Evolutionary conservation across 116 monocot genomes (phyloP), one percentile per base, ranked within the genome.

Genomic region (Papilionanthe hybrid): DNA sequence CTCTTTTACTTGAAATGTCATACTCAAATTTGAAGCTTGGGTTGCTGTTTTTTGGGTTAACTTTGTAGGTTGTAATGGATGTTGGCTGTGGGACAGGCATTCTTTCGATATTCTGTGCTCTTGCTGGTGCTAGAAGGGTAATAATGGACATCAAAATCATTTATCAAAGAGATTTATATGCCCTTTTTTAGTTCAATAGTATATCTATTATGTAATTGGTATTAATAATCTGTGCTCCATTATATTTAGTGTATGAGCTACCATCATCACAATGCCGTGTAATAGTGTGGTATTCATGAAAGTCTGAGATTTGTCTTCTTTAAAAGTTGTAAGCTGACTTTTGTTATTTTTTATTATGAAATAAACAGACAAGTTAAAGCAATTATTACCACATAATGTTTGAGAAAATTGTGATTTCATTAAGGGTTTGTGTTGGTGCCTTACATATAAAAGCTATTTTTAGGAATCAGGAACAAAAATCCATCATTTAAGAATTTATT

Each of bases 51-150:
- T 17, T 19, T 57, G 55, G 30, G 57, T 29, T 65, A 77, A 79
- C 13, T 84, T 68, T 80, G 25, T 80, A 97, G 97, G 91, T 97
- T 86, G 97, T 97, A 17, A 81, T 97, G 79, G 97, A 97, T 91
- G 97, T 97, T 75, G 97, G 97, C 63, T 94, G 94, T 82, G 97
- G 97, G 27, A 97, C 97, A 19, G 97, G 97, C 72, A 97, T 97
- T 78, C 94, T 97, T 67, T 86, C 97, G 53, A 93, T 93, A 79
- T 99, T 99, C 75, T 99, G 99, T 88, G 99, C 99, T 85, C 84
- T 80, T 58, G 99, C 93, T 84, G 99, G 99, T 92, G 99, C 99
- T 56, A 91, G 74, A 77, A 82, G 91, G 80, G 99, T 99, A 89
- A 87, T 85, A 76, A 48, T 1, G 44, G 7, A 9, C 73, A 73